These are phyloP conservation scores for Detonula confervacea DNA, from an alignment of 352 stramenopile species.

Conservation along the genomic window DNA sequence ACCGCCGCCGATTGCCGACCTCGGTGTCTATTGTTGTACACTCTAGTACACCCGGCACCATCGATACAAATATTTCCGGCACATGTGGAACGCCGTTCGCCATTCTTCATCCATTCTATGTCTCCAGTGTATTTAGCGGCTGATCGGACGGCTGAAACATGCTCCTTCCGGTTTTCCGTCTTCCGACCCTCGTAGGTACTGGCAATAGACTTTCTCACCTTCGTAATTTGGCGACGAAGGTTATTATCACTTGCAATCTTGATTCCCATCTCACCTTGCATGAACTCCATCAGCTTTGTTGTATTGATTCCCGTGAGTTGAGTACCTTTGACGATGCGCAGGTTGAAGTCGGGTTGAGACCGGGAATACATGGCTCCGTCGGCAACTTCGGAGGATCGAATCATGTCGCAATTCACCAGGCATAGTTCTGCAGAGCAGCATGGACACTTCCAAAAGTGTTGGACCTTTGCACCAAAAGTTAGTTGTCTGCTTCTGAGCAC, in stretches of 20 bases:
- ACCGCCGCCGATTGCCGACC: not conserved
- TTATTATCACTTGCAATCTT: not conserved
- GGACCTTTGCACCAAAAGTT: not conserved
- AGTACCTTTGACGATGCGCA: not conserved
- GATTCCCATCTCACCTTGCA: not conserved
- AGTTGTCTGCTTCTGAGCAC: not conserved
- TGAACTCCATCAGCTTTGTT: not conserved
- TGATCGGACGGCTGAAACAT: not conserved
- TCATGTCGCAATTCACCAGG: not conserved
- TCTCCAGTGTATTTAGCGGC: not conserved
- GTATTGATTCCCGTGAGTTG: not conserved
- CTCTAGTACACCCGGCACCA: not conserved
- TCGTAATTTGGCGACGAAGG: not conserved
- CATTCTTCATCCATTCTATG: not conserved
- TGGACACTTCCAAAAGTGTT: not conserved
- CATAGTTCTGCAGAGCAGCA: not conserved
- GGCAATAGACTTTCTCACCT: not conserved
- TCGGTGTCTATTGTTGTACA: conserved; percentile 4
- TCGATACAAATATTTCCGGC: not conserved
- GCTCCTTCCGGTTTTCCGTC: not conserved
- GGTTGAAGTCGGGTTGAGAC: not conserved
- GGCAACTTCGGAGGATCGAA: not conserved
- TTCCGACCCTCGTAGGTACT: not conserved
- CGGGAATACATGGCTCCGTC: not conserved
- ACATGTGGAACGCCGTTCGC: not conserved